Base-by-base conservation (phyloP, 768 basidiomycete species). In the Symmetrospora coprosmae region DNA sequence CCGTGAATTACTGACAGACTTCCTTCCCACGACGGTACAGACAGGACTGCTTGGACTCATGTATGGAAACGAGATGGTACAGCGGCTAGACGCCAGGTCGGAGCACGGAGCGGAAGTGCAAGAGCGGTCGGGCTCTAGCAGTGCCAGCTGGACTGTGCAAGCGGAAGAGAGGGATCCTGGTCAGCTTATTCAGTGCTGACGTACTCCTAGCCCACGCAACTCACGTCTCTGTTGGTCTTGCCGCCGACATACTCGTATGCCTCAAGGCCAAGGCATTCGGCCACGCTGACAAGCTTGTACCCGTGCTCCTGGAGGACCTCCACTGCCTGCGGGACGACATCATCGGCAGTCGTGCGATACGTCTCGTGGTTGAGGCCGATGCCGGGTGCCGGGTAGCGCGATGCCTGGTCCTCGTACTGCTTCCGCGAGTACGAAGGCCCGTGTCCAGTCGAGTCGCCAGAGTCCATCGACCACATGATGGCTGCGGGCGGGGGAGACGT, bases 361-460 rank as follows among this genome's bases (percentile, higher is more conserved):
- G 63, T 64, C 41, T 64, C 67, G 58, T 69, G 67, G 51, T 68
- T 66, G 39, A 69, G 68, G 4, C 64, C 53, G 34, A 68, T 65
- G 40, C 53, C 35, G 7, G 65, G 37, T 28, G 34, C 37, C 7
- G 62, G 62, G 43, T 50, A 65, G 14, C 19, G 21, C 11, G 33
- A 17, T 1, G 46, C 47, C 27, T 66, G 59, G 51, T 62, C 62
- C 16, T 61, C 62, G 64, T 67, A 69, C 2, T 30, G 34, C 6
- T 46, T 13, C 37, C 66, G 41, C 0, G 59, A 40, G 4, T 67
- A 50, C n/a, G 52, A 33, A 9, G 61, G 28, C 1, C 61, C 25
- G 16, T 59, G 34, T 13, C 65, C 62, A 1, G 6, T 9, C 6
- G 62, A 31, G 46, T 69, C 68, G 50, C 58, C 56, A 2, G 53